A percentile compares a stretch with the other conserved stretches of the same genome.
phyloP scores from a whole-genome alignment of 345 rosid species.

The Salix koriyanagi region DNA sequence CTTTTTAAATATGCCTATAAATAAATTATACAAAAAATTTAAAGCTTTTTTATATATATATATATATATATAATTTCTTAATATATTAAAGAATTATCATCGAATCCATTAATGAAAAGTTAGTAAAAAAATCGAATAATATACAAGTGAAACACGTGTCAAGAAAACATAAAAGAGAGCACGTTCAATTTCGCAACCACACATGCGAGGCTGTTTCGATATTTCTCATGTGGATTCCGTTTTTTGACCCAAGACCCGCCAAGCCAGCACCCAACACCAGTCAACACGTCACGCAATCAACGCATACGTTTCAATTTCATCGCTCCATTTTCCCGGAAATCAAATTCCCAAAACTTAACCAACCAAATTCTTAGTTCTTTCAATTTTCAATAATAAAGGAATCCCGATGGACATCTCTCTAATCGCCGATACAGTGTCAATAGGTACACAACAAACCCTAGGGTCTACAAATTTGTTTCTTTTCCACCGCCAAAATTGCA shows the following conservation, averaged over 20 bases:
- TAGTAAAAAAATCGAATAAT: too few relatives aligned
- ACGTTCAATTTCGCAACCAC: too few relatives aligned
- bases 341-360: neutral
- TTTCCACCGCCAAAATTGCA: conserved; percentile 28
- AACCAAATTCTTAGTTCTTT: neutral
- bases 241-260: neutral
- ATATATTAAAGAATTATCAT: too few relatives aligned
- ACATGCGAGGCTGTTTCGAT: neutral
- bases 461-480: conserved; percentile 48
- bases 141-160: too few relatives aligned
- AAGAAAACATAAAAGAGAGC: too few relatives aligned
- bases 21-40: too few relatives aligned
- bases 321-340: neutral
- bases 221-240: neutral
- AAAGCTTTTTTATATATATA: too few relatives aligned
- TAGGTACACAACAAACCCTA: conserved; percentile 45
- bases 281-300: conserved; percentile 13
- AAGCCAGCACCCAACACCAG: neutral
- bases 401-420: conserved; percentile 53
- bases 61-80: too few relatives aligned
- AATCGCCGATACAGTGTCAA: conserved; percentile 38
- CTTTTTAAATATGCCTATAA: too few relatives aligned
- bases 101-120: too few relatives aligned
- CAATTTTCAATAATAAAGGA: neutral
- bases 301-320: neutral